Evolutionary conservation across 257 asterid species (phyloP).

Genomic region (Salvia miltiorrhiza): DNA sequence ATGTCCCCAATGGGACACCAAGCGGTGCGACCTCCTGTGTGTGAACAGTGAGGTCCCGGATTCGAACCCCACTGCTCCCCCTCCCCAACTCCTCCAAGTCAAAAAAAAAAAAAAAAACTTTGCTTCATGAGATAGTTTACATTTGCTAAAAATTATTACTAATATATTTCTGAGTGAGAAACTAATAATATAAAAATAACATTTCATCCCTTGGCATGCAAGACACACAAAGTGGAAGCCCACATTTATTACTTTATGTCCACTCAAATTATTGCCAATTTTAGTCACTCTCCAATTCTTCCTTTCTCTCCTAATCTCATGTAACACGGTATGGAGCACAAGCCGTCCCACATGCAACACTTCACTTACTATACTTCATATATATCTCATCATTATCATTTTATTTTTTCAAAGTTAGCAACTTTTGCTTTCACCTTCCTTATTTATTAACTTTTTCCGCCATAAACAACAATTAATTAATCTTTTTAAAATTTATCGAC

Average conservation of each 20-base stretch:
- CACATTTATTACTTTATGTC: conserved; percentile 17
- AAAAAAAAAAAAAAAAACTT: no score
- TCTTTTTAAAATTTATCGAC: no score
- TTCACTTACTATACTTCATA: not conserved
- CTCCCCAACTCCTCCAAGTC: no score
- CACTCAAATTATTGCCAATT: conserved; percentile 2
- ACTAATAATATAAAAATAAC: no score
- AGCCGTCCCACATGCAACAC: conserved; percentile 5
- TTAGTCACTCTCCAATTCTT: not conserved
- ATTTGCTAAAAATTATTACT: not conserved
- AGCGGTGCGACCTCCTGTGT: no score
- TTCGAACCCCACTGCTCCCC: no score
- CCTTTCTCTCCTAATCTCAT: not conserved
- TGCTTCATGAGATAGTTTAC: not conserved
- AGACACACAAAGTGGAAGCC: conserved; percentile 20
- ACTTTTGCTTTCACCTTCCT: not conserved
- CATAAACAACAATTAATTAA: no score
- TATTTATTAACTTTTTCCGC: not conserved
- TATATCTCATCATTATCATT: not conserved
- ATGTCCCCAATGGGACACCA: no score
- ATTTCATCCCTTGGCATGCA: conserved; percentile 8
- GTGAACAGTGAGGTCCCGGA: no score
- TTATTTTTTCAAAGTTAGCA: not conserved
- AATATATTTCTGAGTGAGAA: not conserved
- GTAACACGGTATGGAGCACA: not conserved